A percentile compares a stretch with the other conserved stretches of the same genome.
Conservation (phyloP, 139 green algal species). For the Pleodorina starrii region DNA sequence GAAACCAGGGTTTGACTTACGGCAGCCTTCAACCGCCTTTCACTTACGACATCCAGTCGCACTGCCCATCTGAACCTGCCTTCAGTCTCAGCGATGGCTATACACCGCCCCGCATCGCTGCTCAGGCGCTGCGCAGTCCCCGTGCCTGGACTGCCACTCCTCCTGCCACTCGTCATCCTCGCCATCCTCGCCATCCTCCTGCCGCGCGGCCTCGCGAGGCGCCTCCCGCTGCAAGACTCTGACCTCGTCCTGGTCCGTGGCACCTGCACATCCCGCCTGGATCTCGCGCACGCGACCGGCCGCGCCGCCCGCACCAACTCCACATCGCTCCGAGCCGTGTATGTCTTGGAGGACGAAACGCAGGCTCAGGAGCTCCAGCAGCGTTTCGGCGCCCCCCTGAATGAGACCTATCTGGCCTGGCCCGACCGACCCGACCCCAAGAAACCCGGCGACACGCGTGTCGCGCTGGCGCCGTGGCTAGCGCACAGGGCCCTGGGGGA, state of each 20-base stretch:
- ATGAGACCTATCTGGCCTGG: slow-evolving; percentile 39
- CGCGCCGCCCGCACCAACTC: background rate
- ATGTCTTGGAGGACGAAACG: background rate
- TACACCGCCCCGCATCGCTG: too few relatives aligned
- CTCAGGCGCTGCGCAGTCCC: too few relatives aligned
- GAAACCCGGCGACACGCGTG: slow-evolving; percentile 21
- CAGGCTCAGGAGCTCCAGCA: background rate
- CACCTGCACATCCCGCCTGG: background rate
- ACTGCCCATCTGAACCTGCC: too few relatives aligned
- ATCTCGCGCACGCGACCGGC: slow-evolving; percentile 12
- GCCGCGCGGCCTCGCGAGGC: background rate
- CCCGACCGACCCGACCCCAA: slow-evolving; percentile 6
- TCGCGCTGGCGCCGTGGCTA: slow-evolving; percentile 26
- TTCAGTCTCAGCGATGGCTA: too few relatives aligned
- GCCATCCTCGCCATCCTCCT: background rate
- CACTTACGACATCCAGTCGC: too few relatives aligned
- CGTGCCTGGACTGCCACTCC: background rate
- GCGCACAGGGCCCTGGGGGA: background rate
- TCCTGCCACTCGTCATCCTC: background rate
- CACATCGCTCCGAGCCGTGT: background rate
- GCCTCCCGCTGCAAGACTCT: background rate
- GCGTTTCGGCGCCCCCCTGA: background rate
- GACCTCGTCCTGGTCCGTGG: slow-evolving; percentile 2
- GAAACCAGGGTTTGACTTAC: too few relatives aligned
- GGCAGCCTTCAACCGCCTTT: too few relatives aligned